Evolutionary conservation across 1,139 yeast species (phyloP).

Genomic region (Blastobotrys capitulatus): DNA sequence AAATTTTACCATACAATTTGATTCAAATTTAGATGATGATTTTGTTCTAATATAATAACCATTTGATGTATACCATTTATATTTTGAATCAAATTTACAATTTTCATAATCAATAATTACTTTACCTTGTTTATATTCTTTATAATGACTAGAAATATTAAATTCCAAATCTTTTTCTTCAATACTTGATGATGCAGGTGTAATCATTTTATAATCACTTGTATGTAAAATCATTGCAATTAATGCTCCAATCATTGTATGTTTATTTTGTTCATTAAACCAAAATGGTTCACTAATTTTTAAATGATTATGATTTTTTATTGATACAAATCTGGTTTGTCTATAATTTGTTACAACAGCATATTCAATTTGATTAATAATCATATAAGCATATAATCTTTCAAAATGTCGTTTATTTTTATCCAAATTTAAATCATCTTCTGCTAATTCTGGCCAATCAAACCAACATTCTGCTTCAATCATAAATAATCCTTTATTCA

Average conservation of each 20-base stretch:
- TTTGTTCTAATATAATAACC: conserved; percentile 1
- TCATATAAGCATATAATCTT: conserved; percentile 12
- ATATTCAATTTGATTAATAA: conserved; percentile 10
- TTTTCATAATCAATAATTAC: neutral
- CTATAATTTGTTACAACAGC: conserved; percentile 11
- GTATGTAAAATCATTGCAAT: conserved; percentile 11
- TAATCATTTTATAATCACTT: conserved; percentile 2
- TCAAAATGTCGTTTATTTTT: conserved; percentile 6
- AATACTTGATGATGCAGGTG: conserved; percentile 5
- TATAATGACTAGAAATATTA: conserved; percentile 1
- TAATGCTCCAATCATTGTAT: conserved; percentile 12
- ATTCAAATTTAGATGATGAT: neutral
- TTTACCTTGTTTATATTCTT: conserved; percentile 2
- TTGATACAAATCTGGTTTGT: conserved; percentile 9
- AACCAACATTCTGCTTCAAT: conserved; percentile 11
- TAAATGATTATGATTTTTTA: conserved; percentile 1
- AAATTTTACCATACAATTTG: conserved; percentile 6
- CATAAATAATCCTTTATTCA: conserved; percentile 2
- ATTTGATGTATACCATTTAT: neutral
- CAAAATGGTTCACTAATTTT: conserved; percentile 8
- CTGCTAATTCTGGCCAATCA: conserved; percentile 9
- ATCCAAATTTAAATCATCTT: neutral
- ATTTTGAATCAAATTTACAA: neutral
- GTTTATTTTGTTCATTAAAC: conserved; percentile 10
- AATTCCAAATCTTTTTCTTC: conserved; percentile 7